Percentiles rank a stretch among this genome's conserved stretches.
These are phyloP conservation scores for Calonectria pseudoturangicola DNA, from an alignment of 2,329 filamentous ascomycete species.

Conservation along the genomic window DNA sequence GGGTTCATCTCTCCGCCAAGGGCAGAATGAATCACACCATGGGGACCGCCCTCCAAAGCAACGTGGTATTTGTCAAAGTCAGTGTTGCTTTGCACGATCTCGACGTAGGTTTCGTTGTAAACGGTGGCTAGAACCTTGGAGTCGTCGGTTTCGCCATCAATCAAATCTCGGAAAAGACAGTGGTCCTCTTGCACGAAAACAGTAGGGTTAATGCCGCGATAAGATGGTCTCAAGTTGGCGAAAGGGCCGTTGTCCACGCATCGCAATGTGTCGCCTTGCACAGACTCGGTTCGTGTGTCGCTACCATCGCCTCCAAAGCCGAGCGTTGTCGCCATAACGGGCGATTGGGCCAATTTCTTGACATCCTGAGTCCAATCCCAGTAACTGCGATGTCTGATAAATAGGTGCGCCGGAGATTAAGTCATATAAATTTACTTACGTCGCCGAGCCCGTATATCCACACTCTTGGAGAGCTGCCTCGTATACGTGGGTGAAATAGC, in stretches of 20 bases:
- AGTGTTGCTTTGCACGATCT: neutral
- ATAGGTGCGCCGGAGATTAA: too few relatives aligned
- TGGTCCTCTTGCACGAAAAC: neutral
- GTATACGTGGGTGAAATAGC: slow-evolving; percentile 14
- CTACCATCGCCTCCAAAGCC: slow-evolving; percentile 6
- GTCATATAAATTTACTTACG: neutral
- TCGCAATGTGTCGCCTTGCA: neutral
- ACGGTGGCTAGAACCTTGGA: neutral
- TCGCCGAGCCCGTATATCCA: slow-evolving; percentile 6
- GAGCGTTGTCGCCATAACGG: neutral
- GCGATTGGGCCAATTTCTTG: slow-evolving; percentile 9
- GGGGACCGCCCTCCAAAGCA: slow-evolving; percentile 2
- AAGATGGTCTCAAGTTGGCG: neutral
- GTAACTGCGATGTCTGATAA: neutral
- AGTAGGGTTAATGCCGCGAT: slow-evolving; percentile 1
- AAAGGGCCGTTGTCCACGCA: slow-evolving; percentile 6
- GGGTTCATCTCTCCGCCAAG: slow-evolving; percentile 19
- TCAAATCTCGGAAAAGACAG: neutral
- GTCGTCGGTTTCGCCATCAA: neutral
- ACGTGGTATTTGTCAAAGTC: slow-evolving; percentile 14
- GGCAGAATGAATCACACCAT: slow-evolving; percentile 11
- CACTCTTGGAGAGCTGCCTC: slow-evolving; percentile 11
- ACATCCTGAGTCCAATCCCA: slow-evolving; percentile 20
- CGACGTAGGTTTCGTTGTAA: slow-evolving; percentile 17
- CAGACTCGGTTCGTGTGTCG: slow-evolving; percentile 10